Base-by-base conservation (phyloP, 139 green algal genomes). In the Spirogloea muscicola region DNA sequence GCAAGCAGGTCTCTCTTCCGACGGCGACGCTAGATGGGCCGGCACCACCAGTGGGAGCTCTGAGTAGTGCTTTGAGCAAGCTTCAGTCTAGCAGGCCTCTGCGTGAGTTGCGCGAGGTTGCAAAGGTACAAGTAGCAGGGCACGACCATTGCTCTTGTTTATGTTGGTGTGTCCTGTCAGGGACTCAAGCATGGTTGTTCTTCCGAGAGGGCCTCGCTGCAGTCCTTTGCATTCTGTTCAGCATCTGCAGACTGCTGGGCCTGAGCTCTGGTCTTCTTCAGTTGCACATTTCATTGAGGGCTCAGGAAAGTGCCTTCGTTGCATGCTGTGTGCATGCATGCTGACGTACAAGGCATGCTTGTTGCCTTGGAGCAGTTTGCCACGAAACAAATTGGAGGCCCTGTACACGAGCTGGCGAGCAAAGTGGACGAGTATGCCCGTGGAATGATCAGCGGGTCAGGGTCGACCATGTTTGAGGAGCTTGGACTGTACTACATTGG, bases 371-470 rank as follows among this genome's bases (percentile, higher is more conserved):
- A 61, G 9, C 61, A 79, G 86, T 91, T 88, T 13, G 83, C 97
- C 29, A 97, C 91, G n/a, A 98, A 97, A 87, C 90, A 96, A 77
- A 87, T 99, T 76, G 93, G 93, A 0, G 86, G 89, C 39, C 84
- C 88, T 29, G 87, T 96, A 44, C 85, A 90, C 68, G 90, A 95
- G 70, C 87, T 94, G 1, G 97, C 93, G 29, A 87, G 90, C 29
- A 98, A 99, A 86, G 96, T 99, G 60, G 95, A 98, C 64, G 95
- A 98, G 88, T 99, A 99, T 76, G 94, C 95, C 16, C 91, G 95
- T 40, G 94, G 94, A 49, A 97, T 98, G 92, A 97, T 99, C 73
- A 90, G 76, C 59, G 95, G 95, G 58, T 90, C 84, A 27, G 90
- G 91, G 25, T 91, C 85, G 9, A 98, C 94, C 0, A 81, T 99